A percentile compares a stretch with the other conserved stretches of the same genome.
phyloP scores from a whole-genome alignment of 208 protist species.

The Phytomonas sp. region DNA sequence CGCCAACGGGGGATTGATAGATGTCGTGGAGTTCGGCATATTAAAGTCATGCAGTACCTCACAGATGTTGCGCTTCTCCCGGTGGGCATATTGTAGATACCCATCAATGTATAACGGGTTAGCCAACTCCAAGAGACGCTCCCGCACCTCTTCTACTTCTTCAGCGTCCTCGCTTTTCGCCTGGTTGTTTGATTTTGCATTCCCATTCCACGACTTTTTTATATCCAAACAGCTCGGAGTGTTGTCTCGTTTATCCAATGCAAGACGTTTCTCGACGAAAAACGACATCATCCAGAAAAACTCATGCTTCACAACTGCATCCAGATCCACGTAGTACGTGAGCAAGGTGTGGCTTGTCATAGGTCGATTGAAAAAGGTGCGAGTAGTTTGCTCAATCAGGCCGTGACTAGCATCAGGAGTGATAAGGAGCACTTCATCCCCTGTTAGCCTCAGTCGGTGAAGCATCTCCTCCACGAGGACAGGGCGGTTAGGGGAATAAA shows the following conservation, averaged over 20 bases:
- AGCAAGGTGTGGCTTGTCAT: conserved; percentile 47
- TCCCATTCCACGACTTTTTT: neutral
- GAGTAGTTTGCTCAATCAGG: conserved; percentile 26
- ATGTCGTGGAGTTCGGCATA: neutral
- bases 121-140: conserved; percentile 68
- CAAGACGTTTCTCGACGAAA: conserved; percentile 16
- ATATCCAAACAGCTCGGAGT: neutral
- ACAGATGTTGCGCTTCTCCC: conserved; percentile 82
- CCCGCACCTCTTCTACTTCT: conserved; percentile 22
- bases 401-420: conserved; percentile 39
- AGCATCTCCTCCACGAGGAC: conserved; percentile 54
- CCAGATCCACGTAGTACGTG: conserved; percentile 69
- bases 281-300: conserved; percentile 77
- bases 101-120: conserved; percentile 43
- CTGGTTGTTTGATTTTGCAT: neutral
- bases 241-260: neutral
- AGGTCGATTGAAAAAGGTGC: conserved; percentile 42
- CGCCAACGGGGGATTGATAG: conserved; percentile 39
- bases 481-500: conserved; percentile 57
- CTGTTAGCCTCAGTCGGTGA: conserved; percentile 19
- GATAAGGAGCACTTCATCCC: conserved; percentile 39
- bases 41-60: conserved; percentile 84
- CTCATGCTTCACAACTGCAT: conserved; percentile 58
- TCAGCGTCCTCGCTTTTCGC: conserved; percentile 17
- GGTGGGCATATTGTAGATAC: conserved; percentile 71